Conservation (phyloP, 2,329 filamentous ascomycete genomes). For the Cytospora piceicola region DNA sequence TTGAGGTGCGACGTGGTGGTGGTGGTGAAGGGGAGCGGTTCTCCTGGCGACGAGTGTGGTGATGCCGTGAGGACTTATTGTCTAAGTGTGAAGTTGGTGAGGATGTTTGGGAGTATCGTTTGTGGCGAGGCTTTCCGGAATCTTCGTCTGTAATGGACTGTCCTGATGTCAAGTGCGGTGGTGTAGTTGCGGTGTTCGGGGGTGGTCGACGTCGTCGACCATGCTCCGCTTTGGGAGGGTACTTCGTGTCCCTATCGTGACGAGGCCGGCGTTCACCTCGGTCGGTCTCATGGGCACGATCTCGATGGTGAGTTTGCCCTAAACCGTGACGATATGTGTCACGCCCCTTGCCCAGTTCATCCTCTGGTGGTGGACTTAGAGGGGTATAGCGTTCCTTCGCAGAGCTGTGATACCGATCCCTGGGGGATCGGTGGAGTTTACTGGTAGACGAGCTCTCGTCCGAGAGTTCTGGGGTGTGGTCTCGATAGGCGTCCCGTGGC, state of each 20-base stretch:
- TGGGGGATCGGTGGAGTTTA: neutral
- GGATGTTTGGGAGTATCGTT: constrained; percentile 20
- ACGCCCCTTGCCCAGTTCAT: constrained; percentile 16
- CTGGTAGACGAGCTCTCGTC: constrained; percentile 7
- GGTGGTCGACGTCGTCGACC: constrained; percentile 26
- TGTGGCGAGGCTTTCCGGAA: constrained; percentile 7
- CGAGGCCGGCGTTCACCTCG: constrained; percentile 10
- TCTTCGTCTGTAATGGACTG: constrained; percentile 8
- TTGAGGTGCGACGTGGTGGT: constrained; percentile 5
- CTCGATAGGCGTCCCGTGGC: constrained; percentile 3
- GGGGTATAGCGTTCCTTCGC: constrained; percentile 14
- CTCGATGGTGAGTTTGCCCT: neutral
- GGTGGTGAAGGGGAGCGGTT: constrained; percentile 13
- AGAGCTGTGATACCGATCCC: neutral
- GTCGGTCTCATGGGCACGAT: constrained; percentile 4
- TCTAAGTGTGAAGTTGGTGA: constrained; percentile 20
- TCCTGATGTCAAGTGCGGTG: constrained; percentile 19
- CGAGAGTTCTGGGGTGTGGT: constrained; percentile 13
- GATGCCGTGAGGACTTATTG: constrained; percentile 14
- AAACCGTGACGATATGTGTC: constrained; percentile 11
- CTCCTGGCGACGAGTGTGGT: constrained; percentile 7
- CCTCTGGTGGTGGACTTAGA: constrained; percentile 23
- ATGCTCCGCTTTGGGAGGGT: constrained; percentile 24
- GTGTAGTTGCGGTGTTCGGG: constrained; percentile 18
- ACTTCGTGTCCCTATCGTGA: constrained; percentile 22